Evolutionary conservation across 2,329 filamentous ascomycete genomes (phyloP), one percentile per base, ranked within the genome.

Genomic region (Arthrobotrys entomopaga): DNA sequence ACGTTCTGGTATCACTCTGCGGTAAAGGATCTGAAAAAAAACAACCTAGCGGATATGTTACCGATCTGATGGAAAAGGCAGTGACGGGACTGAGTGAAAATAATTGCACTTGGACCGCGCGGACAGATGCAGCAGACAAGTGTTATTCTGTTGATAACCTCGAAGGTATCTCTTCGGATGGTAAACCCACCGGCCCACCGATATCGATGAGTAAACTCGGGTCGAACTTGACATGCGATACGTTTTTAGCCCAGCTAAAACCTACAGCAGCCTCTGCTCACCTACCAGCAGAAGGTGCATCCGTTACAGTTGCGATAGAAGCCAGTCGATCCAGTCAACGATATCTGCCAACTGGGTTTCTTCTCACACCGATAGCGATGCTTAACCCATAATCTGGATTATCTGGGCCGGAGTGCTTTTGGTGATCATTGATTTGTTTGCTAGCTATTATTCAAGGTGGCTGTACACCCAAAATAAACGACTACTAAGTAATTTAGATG

Each of bases 1-100:
- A 50, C 29, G n/a, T 65, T 19, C 38, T 22, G 26, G 52, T 58
- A 13, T 65, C 61, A 15, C 5, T 65, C 7, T 65, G 52, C 10
- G 50, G 24, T 7, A 3, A 5, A n/a, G 50, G 24, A 1, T 53
- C 22, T 2, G 42, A 40, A 1, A 42, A 22, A 10, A 19, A n/a
- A 20, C 1, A n/a, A 10, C 22, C 40, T 8, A 43, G 20, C 8
- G 20, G 43, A 11, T 56, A 56, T 50, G 3, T 65, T 20, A 26
- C 40, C 13, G 60, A 65, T 20, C 38, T 56, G 15, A 48, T 65
- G n/a, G 50, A 56, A 29, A 56, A 20, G n/a, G 20, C 38, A 13
- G 20, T 59, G 5, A 26, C 16, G 13, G 40, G 40, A 8, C 11
- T 64, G 13, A 16, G 40, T 11, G 20, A 19, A 4, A 26, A 34